phyloP scores from a whole-genome alignment of 73 alveolate genomes.

The Halteria grandinella region DNA sequence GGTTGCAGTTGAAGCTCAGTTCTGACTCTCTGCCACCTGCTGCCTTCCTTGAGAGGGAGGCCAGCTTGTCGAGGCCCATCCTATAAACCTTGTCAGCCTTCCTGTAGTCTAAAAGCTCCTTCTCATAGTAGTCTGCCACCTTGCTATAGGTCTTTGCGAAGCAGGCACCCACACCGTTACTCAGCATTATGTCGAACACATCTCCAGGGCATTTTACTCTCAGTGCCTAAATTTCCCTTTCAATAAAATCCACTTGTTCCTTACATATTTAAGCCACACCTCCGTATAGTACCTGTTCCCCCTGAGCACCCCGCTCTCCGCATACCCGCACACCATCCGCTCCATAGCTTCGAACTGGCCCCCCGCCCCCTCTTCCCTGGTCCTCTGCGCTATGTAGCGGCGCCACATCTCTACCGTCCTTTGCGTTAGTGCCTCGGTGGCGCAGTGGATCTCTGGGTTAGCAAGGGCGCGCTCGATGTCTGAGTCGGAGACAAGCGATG shows the following conservation, averaged over 20 bases:
- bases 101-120: not conserved
- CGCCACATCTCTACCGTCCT: conserved; percentile 20
- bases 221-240: conserved; percentile 5
- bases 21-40: too few species aligned
- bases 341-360: conserved; percentile 38
- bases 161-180: conserved; percentile 1
- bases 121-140: conserved; percentile 33
- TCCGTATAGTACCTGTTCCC: conserved; percentile 28
- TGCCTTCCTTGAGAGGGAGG: too few species aligned
- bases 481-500: too few species aligned
- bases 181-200: conserved; percentile 4
- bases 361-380: not conserved
- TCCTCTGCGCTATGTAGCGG: not conserved
- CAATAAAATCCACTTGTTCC: not conserved
- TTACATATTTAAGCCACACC: conserved; percentile 46
- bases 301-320: not conserved
- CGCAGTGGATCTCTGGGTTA: not conserved
- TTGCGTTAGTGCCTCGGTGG: too few species aligned
- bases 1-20: too few species aligned
- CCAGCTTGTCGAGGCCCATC: too few species aligned
- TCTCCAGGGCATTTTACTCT: conserved; percentile 30
- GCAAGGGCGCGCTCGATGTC: too few species aligned
- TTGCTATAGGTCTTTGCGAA: conserved; percentile 29
- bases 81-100: conserved; percentile 38
- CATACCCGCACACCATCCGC: not conserved